Base-by-base conservation (phyloP, 768 basidiomycete species). In the Phanerochaete carnosa region DNA sequence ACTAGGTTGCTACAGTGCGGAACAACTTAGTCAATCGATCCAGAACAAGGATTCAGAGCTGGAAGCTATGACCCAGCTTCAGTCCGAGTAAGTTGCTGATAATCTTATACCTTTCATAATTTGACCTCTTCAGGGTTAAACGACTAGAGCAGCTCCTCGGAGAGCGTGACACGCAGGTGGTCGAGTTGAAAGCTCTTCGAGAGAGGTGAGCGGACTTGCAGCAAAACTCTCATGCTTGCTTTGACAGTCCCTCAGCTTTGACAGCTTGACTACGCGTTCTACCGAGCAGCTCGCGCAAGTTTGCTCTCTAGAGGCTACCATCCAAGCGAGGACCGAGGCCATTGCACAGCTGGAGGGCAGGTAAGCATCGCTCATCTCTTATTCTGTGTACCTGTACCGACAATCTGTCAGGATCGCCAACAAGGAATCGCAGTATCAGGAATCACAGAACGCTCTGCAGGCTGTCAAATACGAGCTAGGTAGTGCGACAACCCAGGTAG, bases 41-140 rank as follows among this genome's bases (percentile, higher is more conserved):
- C n/a, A 33, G 13, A 13, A 45, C n/a, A 64, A 68, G 43, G 55
- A 61, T 7, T 39, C 29, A 7, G 62, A 65, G 22, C 35, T 69
- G 2, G 57, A 62, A 30, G 25, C n/a, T 11, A 28, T 67, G 26
- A 3, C 33, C 0, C n/a, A 3, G 7, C 58, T 64, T 12, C 55
- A 61, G n/a, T 1, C 45, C 9, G 59, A 67, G 68, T 66, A 53
- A 12, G 66, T 60, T 9, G 15, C 33, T 15, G 33, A 35, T 15
- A 15, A 26, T 26, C 23, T 29, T 6, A 7, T 51, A 1, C 22
- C 9, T n/a, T 35, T 35, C 7, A 8, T 19, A 8, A 19, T 19
- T 43, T 6, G 29, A 9, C 5, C 33, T 5, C 22, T 11, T 23
- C 30, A 50, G n/a, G 1, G 49, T 51, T 29, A 19, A 4, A 43